These are phyloP conservation scores for Pseudozyma pruni DNA, from an alignment of 1,284 basidiomycete genomes.

Conservation along the genomic window DNA sequence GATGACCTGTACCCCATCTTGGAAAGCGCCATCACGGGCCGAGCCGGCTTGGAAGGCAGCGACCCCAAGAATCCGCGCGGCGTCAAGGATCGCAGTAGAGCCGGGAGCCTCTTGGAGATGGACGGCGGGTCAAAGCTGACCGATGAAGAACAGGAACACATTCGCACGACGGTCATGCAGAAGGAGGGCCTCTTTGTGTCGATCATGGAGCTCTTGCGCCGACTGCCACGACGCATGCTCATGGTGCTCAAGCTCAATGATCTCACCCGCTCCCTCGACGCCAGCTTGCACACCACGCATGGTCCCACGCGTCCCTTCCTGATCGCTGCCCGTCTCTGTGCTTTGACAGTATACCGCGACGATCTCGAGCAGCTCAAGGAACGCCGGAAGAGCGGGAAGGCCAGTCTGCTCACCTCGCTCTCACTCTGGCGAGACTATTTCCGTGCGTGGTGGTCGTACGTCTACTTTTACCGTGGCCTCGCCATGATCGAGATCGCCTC, in stretches of 20 bases:
- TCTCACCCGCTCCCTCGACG: conserved; percentile 71
- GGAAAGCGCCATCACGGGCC: conserved; percentile 66
- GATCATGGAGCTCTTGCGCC: conserved; percentile 61
- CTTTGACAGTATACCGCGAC: conserved; percentile 83
- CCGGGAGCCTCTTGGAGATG: conserved; percentile 60
- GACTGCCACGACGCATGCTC: conserved; percentile 65
- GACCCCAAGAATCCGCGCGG: conserved; percentile 62
- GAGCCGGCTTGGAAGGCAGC: conserved; percentile 65
- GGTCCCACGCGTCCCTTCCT: conserved; percentile 74
- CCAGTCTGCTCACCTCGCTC: conserved; percentile 28
- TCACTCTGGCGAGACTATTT: conserved; percentile 72
- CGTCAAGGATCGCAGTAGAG: conserved; percentile 56
- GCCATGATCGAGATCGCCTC: conserved; percentile 59
- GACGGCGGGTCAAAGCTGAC: conserved; percentile 51
- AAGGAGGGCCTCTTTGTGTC: conserved; percentile 65
- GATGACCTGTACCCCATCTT: conserved; percentile 67
- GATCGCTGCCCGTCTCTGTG: conserved; percentile 90
- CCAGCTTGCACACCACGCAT: conserved; percentile 72
- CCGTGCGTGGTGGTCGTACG: conserved; percentile 53
- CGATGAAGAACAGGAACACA: conserved; percentile 66
- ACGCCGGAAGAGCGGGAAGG: conserved; percentile 29
- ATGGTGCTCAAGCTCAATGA: conserved; percentile 68
- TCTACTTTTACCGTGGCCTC: conserved; percentile 64
- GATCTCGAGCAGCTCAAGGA: conserved; percentile 72
- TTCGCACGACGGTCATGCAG: conserved; percentile 67